These are phyloP conservation scores for Prunus salicina DNA, from an alignment of 306 rosid genomes.

Conservation along the genomic window DNA sequence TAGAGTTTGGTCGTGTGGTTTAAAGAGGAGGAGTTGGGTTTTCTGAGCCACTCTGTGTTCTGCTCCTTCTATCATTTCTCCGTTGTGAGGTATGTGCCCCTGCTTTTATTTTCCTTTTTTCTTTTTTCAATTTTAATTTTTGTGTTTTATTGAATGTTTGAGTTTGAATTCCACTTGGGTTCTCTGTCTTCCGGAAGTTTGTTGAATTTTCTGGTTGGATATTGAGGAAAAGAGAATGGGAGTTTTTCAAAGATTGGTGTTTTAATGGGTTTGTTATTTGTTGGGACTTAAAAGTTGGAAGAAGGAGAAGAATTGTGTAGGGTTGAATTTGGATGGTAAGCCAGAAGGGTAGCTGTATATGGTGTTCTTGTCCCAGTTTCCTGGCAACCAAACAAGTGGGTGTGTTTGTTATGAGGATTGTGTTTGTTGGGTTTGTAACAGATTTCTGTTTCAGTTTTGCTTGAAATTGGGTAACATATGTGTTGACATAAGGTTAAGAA, in stretches of 20 bases:
- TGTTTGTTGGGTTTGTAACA: conserved; percentile 29
- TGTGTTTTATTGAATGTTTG: conserved; percentile 19
- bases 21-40: conserved; percentile 3
- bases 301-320: background rate
- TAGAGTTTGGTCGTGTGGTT: conserved; percentile 27
- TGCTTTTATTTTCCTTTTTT: background rate
- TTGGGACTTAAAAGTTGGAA: background rate
- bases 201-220: conserved; percentile 13
- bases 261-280: background rate
- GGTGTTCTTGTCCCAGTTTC: conserved; percentile 9
- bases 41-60: conserved; percentile 6
- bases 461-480: conserved; percentile 22
- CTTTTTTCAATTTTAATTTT: background rate
- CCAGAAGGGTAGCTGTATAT: background rate
- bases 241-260: conserved; percentile 3
- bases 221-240: background rate
- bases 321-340: background rate
- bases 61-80: conserved; percentile 7
- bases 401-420: conserved; percentile 27
- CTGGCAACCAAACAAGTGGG: conserved; percentile 15
- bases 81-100: conserved; percentile 29
- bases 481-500: conserved; percentile 14
- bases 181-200: background rate
- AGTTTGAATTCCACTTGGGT: conserved; percentile 13
- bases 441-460: conserved; percentile 29